These are phyloP conservation scores for Schoenoplectus triqueter DNA, from an alignment of 202 grass and related monocot species.

Conservation along the genomic window DNA sequence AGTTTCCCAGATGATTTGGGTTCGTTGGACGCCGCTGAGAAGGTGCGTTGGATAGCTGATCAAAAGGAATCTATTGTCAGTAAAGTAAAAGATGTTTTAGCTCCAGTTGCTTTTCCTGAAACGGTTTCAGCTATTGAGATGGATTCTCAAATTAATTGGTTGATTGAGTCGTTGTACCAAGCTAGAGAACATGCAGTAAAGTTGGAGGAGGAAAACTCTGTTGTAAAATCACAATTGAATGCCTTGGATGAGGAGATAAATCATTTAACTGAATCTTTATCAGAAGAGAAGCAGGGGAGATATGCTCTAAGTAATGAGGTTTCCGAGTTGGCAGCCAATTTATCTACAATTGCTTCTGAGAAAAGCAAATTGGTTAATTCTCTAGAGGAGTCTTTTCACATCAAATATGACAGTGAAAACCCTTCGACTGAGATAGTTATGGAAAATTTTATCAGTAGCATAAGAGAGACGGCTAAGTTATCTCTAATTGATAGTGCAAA, in stretches of 20 bases:
- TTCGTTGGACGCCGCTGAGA: constrained; percentile 68
- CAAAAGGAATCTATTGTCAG: constrained; percentile 68
- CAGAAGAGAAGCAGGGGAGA: constrained; percentile 82
- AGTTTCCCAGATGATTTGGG: constrained; percentile 64
- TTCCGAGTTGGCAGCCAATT: constrained; percentile 61
- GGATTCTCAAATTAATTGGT: constrained; percentile 81
- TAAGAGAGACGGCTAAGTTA: constrained; percentile 52
- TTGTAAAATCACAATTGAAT: constrained; percentile 46
- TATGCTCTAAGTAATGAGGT: constrained; percentile 73
- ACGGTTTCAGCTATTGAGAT: constrained; percentile 55
- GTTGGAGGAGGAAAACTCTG: constrained; percentile 65
- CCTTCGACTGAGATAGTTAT: constrained; percentile 47
- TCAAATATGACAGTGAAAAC: constrained; percentile 54
- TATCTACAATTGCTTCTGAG: constrained; percentile 58
- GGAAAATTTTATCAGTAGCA: constrained; percentile 53
- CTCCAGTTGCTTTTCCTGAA: constrained; percentile 70
- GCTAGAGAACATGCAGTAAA: constrained; percentile 56
- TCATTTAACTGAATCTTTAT: constrained; percentile 54
- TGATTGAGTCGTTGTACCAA: constrained; percentile 58
- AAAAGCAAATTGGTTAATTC: constrained; percentile 68
- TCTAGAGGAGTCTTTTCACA: constrained; percentile 63
- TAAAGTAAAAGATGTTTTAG: constrained; percentile 76
- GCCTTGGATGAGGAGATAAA: constrained; percentile 79
- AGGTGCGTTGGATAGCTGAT: constrained; percentile 77
- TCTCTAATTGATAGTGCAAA: constrained; percentile 49